Conservation (phyloP, 768 basidiomycete genomes). For the Podaxis sp. region DNA sequence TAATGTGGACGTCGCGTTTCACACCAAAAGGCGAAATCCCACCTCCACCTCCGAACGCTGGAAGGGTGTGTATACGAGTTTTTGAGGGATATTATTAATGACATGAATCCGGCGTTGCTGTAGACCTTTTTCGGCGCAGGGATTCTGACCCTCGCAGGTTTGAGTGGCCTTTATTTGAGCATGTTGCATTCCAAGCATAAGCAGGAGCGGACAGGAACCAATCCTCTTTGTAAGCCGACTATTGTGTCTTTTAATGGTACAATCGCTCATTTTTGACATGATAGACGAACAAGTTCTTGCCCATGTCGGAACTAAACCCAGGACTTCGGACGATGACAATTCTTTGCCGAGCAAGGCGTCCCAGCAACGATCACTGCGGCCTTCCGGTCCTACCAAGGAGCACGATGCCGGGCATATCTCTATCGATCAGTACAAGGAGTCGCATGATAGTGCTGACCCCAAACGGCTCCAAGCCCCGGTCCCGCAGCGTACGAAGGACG, state of each 20-base stretch:
- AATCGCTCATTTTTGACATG: neutral
- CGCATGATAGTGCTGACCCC: slow-evolving; percentile 15
- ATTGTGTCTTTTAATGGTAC: neutral
- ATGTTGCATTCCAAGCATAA: slow-evolving; percentile 23
- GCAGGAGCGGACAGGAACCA: slow-evolving; percentile 21
- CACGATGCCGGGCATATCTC: slow-evolving; percentile 25
- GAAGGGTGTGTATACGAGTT: slow-evolving; percentile 14
- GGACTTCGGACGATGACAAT: slow-evolving; percentile 12
- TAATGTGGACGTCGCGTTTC: slow-evolving; percentile 6
- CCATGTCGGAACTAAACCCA: slow-evolving; percentile 17
- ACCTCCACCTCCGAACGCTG: slow-evolving; percentile 7
- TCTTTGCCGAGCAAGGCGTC: neutral
- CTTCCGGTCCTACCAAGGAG: slow-evolving; percentile 16
- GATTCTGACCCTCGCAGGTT: slow-evolving; percentile 20
- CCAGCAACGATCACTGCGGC: slow-evolving; percentile 7
- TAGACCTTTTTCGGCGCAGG: slow-evolving; percentile 27
- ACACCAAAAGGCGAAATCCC: neutral
- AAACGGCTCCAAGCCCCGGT: slow-evolving; percentile 23
- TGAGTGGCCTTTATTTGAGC: slow-evolving; percentile 27
- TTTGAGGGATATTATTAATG: neutral
- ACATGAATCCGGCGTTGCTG: neutral
- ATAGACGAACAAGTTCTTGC: slow-evolving; percentile 30
- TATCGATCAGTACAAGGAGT: slow-evolving; percentile 19
- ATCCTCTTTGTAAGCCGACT: slow-evolving; percentile 26
- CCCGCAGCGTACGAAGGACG: slow-evolving; percentile 24